Evolutionary conservation across 2,329 filamentous ascomycete species (phyloP), one percentile per base, ranked within the genome.

Genomic region (Neurospora crassa): DNA sequence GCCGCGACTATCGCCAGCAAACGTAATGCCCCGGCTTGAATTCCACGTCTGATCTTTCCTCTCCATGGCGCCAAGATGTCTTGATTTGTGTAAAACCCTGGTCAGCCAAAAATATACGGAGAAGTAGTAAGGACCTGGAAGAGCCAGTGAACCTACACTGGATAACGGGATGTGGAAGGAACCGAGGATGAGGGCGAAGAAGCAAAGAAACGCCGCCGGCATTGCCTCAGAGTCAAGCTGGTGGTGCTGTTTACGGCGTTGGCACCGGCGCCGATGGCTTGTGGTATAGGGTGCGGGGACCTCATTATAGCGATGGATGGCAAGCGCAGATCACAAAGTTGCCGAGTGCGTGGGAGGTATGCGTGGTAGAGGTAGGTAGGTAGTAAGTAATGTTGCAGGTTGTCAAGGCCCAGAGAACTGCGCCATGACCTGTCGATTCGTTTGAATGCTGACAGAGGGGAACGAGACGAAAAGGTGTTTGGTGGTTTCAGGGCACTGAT

Each of bases 11-110:
- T 71, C 73, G 40, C 75, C 70, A 42, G 75, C 74, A 72, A 83
- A 84, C 2, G 82, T 77, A 69, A 83, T 79, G 45, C 81, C 81
- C 70, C 79, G 76, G n/a, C 74, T 77, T 5, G 79, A 78, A 69
- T 78, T 78, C 82, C 82, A 84, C 40, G 79, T 74, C 68, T 77
- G 74, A 3, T 71, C 68, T 8, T 67, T 37, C 12, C 71, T 37
- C 24, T 69, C 69, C 63, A 68, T 40, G 24, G 67, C 40, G 42
- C 45, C 70, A 75, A 77, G 8, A 34, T 63, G 16, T 63, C 53
- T 63, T 63, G 53, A 63, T 34, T 34, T 37, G 12, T 7, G 47
- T 37, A 8, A 5, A 7, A 29, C 29, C 20, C 12, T 2, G 8
- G 53, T 63, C 53, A 63, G 53, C 53, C 53, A 63, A 18, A 63